Evolutionary conservation across 805 yeast genomes (phyloP).

Genomic region (Barnettozyma salicaria): DNA sequence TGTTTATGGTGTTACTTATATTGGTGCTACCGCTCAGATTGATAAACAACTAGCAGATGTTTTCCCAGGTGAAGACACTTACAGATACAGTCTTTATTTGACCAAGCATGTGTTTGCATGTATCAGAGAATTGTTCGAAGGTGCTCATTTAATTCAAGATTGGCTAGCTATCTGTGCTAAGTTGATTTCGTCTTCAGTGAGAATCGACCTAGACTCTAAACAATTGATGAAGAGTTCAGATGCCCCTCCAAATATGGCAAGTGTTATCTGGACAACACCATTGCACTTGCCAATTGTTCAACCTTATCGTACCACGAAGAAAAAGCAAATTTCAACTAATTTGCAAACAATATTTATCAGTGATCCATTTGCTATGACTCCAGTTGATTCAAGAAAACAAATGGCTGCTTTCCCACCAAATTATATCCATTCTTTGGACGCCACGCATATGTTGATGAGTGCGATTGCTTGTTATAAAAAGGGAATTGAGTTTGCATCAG

Average conservation of each 20-base stretch:
- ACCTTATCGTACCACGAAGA: constrained; percentile 74
- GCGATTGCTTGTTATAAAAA: constrained; percentile 67
- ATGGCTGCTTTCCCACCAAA: constrained; percentile 94
- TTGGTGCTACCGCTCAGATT: constrained; percentile 90
- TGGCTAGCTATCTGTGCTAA: constrained; percentile 90
- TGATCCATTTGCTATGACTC: constrained; percentile 81
- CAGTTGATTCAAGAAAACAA: constrained; percentile 86
- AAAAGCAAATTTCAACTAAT: constrained; percentile 67
- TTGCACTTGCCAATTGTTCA: constrained; percentile 94
- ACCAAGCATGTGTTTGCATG: constrained; percentile 77
- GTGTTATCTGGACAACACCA: constrained; percentile 98
- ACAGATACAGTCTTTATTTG: constrained; percentile 53
- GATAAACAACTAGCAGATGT: constrained; percentile 64
- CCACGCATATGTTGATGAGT: constrained; percentile 91
- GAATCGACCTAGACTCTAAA: constrained; percentile 52
- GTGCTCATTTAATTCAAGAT: constrained; percentile 94
- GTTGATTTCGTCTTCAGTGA: constrained; percentile 69
- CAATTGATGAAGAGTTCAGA: constrained; percentile 34
- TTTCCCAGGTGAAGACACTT: constrained; percentile 44
- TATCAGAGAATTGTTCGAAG: constrained; percentile 76
- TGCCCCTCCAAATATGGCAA: constrained; percentile 63
- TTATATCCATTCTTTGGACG: constrained; percentile 90
- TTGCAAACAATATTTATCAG: constrained; percentile 80
- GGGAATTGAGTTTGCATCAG: constrained; percentile 80
- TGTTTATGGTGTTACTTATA: constrained; percentile 92